Conservation (phyloP, 257 asterid species). For the Nicotiana paniculata region DNA sequence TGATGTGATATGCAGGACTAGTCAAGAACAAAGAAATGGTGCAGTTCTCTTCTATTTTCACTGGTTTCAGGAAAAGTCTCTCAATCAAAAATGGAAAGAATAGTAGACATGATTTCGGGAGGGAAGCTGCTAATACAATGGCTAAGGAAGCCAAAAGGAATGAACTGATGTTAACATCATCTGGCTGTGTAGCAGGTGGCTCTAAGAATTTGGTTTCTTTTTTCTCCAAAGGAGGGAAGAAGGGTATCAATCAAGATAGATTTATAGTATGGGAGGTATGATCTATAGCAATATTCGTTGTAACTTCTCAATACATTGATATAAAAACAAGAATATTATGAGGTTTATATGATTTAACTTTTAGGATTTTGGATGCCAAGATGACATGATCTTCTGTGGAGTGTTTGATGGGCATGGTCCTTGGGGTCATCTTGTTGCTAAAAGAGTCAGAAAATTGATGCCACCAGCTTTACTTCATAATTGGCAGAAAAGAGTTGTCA, state of each 20-base stretch:
- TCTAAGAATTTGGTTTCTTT: conserved; percentile 28
- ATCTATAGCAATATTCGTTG: neutral
- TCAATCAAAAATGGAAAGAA: conserved; percentile 41
- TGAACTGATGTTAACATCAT: conserved; percentile 48
- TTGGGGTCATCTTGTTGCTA: conserved; percentile 75
- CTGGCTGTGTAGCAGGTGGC: conserved; percentile 30
- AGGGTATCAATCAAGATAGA: conserved; percentile 68
- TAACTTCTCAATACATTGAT: neutral
- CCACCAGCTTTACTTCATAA: conserved; percentile 48
- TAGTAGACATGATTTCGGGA: conserved; percentile 30
- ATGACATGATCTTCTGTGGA: conserved; percentile 68
- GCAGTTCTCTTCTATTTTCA: conserved; percentile 48
- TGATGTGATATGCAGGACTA: neutral
- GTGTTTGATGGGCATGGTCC: conserved; percentile 85
- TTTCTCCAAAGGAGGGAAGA: conserved; percentile 56
- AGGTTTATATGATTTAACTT: neutral
- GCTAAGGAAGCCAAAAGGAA: conserved; percentile 59
- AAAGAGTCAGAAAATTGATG: conserved; percentile 46
- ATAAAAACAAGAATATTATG: neutral
- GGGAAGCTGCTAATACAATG: conserved; percentile 34
- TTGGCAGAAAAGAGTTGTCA: conserved; percentile 58
- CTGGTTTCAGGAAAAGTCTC: conserved; percentile 42
- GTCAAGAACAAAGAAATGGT: conserved; percentile 36
- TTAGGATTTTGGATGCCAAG: conserved; percentile 72
- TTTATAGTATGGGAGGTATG: conserved; percentile 62